These are phyloP conservation scores for Fusarium graminum DNA, from an alignment of 2,329 filamentous ascomycete species.

Conservation along the genomic window DNA sequence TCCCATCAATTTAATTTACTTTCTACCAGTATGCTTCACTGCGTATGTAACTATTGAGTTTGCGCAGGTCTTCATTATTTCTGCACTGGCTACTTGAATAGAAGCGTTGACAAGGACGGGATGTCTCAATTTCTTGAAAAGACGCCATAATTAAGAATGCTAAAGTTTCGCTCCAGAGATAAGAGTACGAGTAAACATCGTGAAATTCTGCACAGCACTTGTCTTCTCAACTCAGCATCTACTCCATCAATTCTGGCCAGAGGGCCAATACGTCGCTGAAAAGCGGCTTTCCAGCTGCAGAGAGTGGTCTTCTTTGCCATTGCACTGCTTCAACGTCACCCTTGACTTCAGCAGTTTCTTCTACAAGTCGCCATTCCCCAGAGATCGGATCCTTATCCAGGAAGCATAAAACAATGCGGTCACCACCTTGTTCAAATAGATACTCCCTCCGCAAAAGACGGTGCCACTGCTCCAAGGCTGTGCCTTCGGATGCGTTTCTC, in stretches of 20 bases:
- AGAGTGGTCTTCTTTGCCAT: conserved; percentile 38
- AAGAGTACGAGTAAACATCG: too few relatives aligned
- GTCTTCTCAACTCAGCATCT: background rate
- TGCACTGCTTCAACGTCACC: conserved; percentile 24
- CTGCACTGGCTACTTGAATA: too few relatives aligned
- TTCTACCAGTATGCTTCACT: too few relatives aligned
- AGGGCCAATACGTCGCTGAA: conserved; percentile 26
- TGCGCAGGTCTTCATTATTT: too few relatives aligned
- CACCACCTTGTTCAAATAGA: conserved; percentile 53
- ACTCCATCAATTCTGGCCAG: conserved; percentile 22
- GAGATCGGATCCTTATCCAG: conserved; percentile 41
- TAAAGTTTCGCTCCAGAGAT: too few relatives aligned
- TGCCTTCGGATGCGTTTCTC: conserved; percentile 48
- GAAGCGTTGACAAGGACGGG: too few relatives aligned
- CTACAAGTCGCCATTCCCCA: conserved; percentile 38
- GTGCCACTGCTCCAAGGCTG: conserved; percentile 50
- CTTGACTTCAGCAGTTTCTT: conserved; percentile 34
- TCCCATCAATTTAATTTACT: too few relatives aligned
- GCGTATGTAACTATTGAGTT: too few relatives aligned
- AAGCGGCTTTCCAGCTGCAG: conserved; percentile 32
- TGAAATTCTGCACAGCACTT: background rate
- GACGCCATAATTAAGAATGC: too few relatives aligned
- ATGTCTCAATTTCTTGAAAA: too few relatives aligned
- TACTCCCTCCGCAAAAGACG: conserved; percentile 53
- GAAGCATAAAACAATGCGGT: conserved; percentile 51